Evolutionary conservation across 2,329 filamentous ascomycete species (phyloP).

Genomic region (Fusarium sp.): DNA sequence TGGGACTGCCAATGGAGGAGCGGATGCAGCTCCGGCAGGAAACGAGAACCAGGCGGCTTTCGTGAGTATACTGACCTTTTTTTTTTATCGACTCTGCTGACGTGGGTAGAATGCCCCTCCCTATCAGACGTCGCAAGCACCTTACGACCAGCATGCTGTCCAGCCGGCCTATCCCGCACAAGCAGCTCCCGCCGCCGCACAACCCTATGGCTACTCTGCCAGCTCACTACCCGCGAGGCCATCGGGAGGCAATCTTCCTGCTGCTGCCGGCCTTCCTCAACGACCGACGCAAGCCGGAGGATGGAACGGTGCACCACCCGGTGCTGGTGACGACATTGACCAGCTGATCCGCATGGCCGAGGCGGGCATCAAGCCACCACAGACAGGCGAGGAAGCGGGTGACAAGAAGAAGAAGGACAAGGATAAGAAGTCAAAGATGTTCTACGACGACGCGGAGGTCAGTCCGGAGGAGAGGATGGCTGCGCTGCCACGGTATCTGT

Average conservation of each 20-base stretch:
- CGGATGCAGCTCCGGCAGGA: slow-evolving; percentile 49
- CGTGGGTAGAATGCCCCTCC: slow-evolving; percentile 57
- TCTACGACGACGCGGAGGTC: slow-evolving; percentile 85
- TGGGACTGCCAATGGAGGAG: slow-evolving; percentile 65
- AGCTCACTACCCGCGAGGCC: slow-evolving; percentile 65
- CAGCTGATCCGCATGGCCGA: slow-evolving; percentile 76
- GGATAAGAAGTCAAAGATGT: slow-evolving; percentile 78
- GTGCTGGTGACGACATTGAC: slow-evolving; percentile 74
- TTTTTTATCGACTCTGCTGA: slow-evolving; percentile 34
- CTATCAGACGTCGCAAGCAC: slow-evolving; percentile 49
- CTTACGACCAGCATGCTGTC: slow-evolving; percentile 36
- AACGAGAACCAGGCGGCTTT: slow-evolving; percentile 69
- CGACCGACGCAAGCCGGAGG: slow-evolving; percentile 58
- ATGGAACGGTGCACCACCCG: slow-evolving; percentile 48
- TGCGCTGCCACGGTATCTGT: slow-evolving; percentile 81
- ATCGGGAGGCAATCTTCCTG: slow-evolving; percentile 54
- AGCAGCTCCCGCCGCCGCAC: slow-evolving; percentile 38
- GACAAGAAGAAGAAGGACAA: slow-evolving; percentile 80
- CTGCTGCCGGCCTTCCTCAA: slow-evolving; percentile 61
- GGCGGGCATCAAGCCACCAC: slow-evolving; percentile 68
- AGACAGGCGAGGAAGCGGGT: slow-evolving; percentile 56
- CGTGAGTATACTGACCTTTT: slow-evolving; percentile 63
- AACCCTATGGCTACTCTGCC: slow-evolving; percentile 55
- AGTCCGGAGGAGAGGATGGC: slow-evolving; percentile 95
- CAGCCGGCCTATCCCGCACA: slow-evolving; percentile 46